Conservation (phyloP, 164 flowering plant genomes). For the Euptelea pleiosperma region DNA sequence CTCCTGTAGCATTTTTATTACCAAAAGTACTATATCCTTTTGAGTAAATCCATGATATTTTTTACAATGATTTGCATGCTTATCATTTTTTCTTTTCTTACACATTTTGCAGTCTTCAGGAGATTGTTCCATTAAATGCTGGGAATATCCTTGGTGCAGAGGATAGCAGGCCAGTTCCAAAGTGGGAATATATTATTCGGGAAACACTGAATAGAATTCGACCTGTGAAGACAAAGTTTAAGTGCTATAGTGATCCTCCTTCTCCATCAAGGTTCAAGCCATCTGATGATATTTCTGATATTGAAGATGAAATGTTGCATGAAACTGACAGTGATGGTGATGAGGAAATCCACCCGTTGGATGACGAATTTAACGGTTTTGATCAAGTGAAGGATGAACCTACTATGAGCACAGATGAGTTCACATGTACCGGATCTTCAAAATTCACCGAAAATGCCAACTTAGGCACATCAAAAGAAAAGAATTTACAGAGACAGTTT, state of each 20-base stretch:
- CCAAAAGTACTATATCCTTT: too few species aligned
- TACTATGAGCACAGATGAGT: conserved; percentile 11
- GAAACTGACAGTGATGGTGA: conserved; percentile 61
- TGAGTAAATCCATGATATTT: too few species aligned
- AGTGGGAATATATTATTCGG: conserved; percentile 86
- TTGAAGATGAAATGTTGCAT: conserved; percentile 58
- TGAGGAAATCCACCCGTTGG: conserved; percentile 56
- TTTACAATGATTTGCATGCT: neutral
- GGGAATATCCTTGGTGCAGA: conserved; percentile 93
- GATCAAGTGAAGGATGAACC: conserved; percentile 24
- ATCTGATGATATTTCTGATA: conserved; percentile 51
- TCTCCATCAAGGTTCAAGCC: conserved; percentile 89
- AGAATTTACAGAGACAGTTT: conserved; percentile 32
- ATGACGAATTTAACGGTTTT: conserved; percentile 43
- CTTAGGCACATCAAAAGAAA: conserved; percentile 15
- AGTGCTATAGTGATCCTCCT: conserved; percentile 78
- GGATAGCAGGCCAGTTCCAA: conserved; percentile 67
- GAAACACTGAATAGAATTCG: conserved; percentile 55
- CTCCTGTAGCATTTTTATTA: too few species aligned
- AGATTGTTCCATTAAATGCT: conserved; percentile 93
- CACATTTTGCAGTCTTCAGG: conserved; percentile 67
- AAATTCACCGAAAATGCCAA: conserved; percentile 16
- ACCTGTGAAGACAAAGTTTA: conserved; percentile 41
- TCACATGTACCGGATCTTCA: conserved; percentile 14
- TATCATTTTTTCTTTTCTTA: neutral